Evolutionary conservation across 176 grass and related monocot species (phyloP), one percentile per base, ranked within the genome.

Genomic region (Neostapfia colusana): DNA sequence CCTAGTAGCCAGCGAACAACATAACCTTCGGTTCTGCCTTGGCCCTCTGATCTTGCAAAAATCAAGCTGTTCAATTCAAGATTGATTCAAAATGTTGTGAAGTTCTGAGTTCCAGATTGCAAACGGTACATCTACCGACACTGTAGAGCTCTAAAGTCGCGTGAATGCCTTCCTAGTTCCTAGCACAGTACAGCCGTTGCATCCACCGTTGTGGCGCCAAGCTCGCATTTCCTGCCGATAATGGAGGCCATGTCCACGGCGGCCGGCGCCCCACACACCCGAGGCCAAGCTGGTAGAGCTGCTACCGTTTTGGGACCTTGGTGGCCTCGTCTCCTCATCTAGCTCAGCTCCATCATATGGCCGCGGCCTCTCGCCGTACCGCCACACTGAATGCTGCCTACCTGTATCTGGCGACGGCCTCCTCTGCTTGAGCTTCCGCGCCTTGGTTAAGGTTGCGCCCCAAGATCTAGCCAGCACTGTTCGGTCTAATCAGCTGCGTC

Each of bases 341-440:
- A 39, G 20, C 59, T 11, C 74, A 26, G 81, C 54, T 48, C 31
- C 51, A 40, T 76, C 40, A 27, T 60, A 68, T 61, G n/a, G n/a
- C 20, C 38, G 51, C 61, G 0, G 7, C 15, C 9, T 58, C 55
- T 26, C 55, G 21, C 43, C 67, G 67, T 21, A 28, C 44, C 25
- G 44, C 68, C 72, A 43, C 38, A 71, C 67, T 65, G 46, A 65
- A 72, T 46, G 68, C 38, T 44, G 58, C 68, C 48, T n/a, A n/a
- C n/a, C n/a, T n/a, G n/a, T 57, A 15, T 61, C 51, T 35, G 67
- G 18, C 26, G 6, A 45, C 25, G 23, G 55, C 16, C 2, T 18
- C 57, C n/a, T n/a, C 0, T 55, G 8, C 82, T 51, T 11, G 12
- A n/a, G 40, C 14, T 59, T n/a, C n/a, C n/a, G n/a, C n/a, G n/a